These are phyloP conservation scores for Paxillus involutus DNA, from an alignment of 768 basidiomycete genomes.

Conservation along the genomic window DNA sequence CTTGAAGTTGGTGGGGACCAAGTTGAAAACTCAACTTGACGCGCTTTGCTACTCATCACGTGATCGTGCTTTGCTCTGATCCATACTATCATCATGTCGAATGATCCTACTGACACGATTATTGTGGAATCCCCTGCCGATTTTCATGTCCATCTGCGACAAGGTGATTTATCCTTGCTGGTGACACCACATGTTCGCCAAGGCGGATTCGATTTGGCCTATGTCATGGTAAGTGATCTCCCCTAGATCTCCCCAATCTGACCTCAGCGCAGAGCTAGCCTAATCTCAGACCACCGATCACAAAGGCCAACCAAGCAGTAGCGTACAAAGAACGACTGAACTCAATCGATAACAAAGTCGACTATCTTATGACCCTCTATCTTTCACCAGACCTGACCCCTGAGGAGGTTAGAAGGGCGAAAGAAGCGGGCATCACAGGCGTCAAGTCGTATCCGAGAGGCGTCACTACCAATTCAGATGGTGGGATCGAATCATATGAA, in stretches of 20 bases:
- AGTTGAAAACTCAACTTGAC: conserved; percentile 30
- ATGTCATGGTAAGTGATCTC: conserved; percentile 80
- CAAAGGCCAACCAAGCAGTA: conserved; percentile 75
- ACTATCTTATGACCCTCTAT: conserved; percentile 96
- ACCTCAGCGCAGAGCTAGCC: conserved; percentile 53
- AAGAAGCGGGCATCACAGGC: conserved; percentile 77
- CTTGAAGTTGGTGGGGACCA: neutral
- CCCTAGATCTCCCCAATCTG: conserved; percentile 7
- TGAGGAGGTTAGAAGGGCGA: conserved; percentile 87
- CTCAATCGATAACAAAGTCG: conserved; percentile 69
- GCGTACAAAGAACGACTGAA: conserved; percentile 77
- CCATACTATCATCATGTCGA: conserved; percentile 24
- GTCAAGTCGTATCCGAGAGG: conserved; percentile 98
- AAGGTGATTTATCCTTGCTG: conserved; percentile 76
- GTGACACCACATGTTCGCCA: conserved; percentile 87
- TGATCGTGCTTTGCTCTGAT: conserved; percentile 24
- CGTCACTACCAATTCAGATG: conserved; percentile 95
- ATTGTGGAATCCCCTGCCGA: conserved; percentile 65
- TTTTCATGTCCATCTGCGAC: conserved; percentile 96
- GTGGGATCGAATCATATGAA: conserved; percentile 95
- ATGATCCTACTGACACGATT: conserved; percentile 6
- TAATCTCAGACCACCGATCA: conserved; percentile 89
- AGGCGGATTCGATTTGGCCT: conserved; percentile 90
- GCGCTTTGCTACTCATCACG: conserved; percentile 26
- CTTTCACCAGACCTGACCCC: conserved; percentile 90